These are phyloP conservation scores for Leucaena leucocephala DNA, from an alignment of 306 rosid genomes.

Conservation along the genomic window DNA sequence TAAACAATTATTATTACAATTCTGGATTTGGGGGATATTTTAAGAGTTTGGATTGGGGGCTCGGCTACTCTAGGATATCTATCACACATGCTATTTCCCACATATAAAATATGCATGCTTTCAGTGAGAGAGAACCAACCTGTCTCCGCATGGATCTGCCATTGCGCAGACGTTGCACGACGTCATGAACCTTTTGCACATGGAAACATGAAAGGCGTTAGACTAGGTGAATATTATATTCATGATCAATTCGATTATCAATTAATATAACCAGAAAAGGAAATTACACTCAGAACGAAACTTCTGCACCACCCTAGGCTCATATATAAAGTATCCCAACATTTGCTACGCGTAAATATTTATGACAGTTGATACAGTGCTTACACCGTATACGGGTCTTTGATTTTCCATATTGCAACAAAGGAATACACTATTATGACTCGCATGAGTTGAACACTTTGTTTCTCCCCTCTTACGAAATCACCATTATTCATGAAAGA, in stretches of 20 bases:
- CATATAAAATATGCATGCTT: not conserved
- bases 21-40: not conserved
- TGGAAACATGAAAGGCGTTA: not conserved
- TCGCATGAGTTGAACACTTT: not conserved
- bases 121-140: slow-evolving; percentile 26
- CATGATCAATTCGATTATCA: slow-evolving; percentile 2
- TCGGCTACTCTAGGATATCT: not conserved
- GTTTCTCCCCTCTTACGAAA: not conserved
- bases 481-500: not conserved
- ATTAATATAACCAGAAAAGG: not conserved
- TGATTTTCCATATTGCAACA: not conserved
- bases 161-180: not conserved
- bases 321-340: not conserved
- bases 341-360: not conserved
- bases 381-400: not conserved
- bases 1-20: not conserved
- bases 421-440: not conserved
- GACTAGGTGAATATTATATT: not conserved
- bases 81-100: not conserved
- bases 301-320: not conserved
- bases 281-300: not conserved
- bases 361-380: not conserved
- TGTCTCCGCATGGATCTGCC: not conserved
- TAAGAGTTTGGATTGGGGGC: not conserved
- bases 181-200: slow-evolving; percentile 10